phyloP scores from a whole-genome alignment of 768 basidiomycete species.

The Tulasnella sp. region DNA sequence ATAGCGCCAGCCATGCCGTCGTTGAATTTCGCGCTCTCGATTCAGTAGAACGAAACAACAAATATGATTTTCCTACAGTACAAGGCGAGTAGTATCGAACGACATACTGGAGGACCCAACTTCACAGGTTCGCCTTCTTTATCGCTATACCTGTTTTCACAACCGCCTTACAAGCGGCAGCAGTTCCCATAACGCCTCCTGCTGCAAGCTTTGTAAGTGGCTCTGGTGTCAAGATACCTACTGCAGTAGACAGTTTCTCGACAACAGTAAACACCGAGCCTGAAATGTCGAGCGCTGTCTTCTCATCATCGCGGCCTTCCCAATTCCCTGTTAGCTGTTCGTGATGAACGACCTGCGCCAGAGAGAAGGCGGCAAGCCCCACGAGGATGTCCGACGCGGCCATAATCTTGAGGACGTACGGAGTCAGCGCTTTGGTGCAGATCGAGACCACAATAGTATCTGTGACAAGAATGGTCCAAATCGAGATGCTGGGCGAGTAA shows the following conservation, averaged over 20 bases:
- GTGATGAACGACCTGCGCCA: slow-evolving; percentile 1
- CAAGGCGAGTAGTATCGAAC: no score
- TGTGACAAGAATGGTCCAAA: background rate
- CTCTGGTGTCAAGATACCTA: background rate
- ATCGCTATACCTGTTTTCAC: background rate
- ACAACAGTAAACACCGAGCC: background rate
- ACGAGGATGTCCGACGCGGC: slow-evolving; percentile 1
- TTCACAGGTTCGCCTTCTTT: no score
- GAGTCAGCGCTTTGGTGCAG: background rate
- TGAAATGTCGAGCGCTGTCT: background rate
- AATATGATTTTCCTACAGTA: no score
- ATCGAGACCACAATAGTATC: background rate
- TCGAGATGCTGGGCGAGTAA: background rate
- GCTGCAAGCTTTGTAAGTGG: background rate
- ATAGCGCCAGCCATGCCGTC: no score
- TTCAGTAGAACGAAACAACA: no score
- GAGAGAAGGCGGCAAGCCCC: background rate
- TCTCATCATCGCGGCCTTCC: background rate
- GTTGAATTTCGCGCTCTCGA: no score
- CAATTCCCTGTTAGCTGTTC: background rate
- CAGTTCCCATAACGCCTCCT: background rate
- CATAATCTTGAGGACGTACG: background rate
- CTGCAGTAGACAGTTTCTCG: background rate
- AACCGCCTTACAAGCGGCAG: background rate
- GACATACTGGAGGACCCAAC: no score